These are phyloP conservation scores for Ophiostoma sp. DNA, from an alignment of 2,329 filamentous ascomycete species.

Conservation along the genomic window DNA sequence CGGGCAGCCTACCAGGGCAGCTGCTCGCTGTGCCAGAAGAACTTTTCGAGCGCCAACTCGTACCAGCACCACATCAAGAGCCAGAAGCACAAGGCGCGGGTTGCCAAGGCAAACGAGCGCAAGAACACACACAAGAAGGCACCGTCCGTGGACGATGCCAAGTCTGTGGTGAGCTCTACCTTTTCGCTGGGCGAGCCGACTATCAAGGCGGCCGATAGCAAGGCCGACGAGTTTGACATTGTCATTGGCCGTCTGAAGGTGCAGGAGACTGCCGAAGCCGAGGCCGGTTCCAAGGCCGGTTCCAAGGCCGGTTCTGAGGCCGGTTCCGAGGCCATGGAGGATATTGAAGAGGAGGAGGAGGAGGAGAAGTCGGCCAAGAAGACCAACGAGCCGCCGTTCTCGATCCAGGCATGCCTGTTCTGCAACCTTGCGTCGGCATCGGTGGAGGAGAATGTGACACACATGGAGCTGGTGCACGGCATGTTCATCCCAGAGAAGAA, in stretches of 20 bases:
- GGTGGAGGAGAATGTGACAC: slow-evolving; percentile 67
- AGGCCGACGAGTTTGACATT: slow-evolving; percentile 67
- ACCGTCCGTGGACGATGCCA: slow-evolving; percentile 57
- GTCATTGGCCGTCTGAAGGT: slow-evolving; percentile 74
- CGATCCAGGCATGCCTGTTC: slow-evolving; percentile 68
- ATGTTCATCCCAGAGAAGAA: slow-evolving; percentile 91
- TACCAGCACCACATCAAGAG: slow-evolving; percentile 89
- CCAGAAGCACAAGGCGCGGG: slow-evolving; percentile 76
- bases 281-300: slow-evolving; percentile 38
- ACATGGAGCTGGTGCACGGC: slow-evolving; percentile 91
- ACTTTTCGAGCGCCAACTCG: slow-evolving; percentile 94
- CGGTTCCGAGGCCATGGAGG: background rate
- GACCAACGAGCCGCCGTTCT: slow-evolving; percentile 36
- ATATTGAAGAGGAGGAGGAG: slow-evolving; percentile 23
- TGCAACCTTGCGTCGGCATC: slow-evolving; percentile 82
- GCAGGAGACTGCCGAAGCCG: slow-evolving; percentile 40
- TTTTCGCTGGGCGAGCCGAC: slow-evolving; percentile 85
- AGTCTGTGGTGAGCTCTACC: slow-evolving; percentile 81
- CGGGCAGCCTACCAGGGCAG: slow-evolving; percentile 82
- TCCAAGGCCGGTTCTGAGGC: slow-evolving; percentile 9
- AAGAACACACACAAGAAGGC: slow-evolving; percentile 38
- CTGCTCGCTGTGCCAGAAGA: slow-evolving; percentile 80
- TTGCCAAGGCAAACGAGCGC: slow-evolving; percentile 42
- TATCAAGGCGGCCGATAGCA: slow-evolving; percentile 50
- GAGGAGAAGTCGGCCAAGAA: slow-evolving; percentile 31